Conservation (phyloP, 2,329 filamentous ascomycete genomes). For the Laburnicola sp. region DNA sequence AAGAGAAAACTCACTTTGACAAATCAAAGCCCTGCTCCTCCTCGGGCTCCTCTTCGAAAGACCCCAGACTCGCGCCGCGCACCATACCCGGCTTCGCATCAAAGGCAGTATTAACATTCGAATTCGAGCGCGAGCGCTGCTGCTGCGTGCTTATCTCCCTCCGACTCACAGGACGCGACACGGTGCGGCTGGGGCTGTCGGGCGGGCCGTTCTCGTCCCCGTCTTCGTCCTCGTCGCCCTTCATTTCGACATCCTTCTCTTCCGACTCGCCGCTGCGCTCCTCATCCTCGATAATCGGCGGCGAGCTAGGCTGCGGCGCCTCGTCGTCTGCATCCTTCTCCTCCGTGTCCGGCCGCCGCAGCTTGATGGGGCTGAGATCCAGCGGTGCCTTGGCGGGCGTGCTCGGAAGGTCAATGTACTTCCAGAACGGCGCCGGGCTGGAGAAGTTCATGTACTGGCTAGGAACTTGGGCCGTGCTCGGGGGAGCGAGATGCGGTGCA, state of each 20-base stretch:
- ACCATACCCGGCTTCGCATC: conserved; percentile 36
- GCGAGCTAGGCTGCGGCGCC: conserved; percentile 38
- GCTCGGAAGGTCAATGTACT: conserved; percentile 75
- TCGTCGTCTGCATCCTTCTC: conserved; percentile 40
- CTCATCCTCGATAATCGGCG: conserved; percentile 34
- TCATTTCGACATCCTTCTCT: conserved; percentile 33
- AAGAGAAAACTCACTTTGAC: conserved; percentile 49
- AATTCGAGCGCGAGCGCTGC: conserved; percentile 35
- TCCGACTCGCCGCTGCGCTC: conserved; percentile 32
- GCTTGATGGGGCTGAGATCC: conserved; percentile 43
- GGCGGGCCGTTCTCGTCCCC: conserved; percentile 21
- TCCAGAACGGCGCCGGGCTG: conserved; percentile 86
- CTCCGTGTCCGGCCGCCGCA: conserved; percentile 29
- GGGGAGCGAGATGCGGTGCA: conserved; percentile 74
- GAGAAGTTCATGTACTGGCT: conserved; percentile 86
- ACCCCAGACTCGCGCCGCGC: conserved; percentile 38
- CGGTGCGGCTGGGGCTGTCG: conserved; percentile 41
- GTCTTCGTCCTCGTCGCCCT: conserved; percentile 41
- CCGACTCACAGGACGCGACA: conserved; percentile 41
- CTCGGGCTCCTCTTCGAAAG: conserved; percentile 47
- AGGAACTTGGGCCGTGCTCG: conserved; percentile 77
- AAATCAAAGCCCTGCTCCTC: conserved; percentile 53
- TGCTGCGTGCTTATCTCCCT: conserved; percentile 48
- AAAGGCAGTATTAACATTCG: conserved; percentile 37
- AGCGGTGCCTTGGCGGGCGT: conserved; percentile 61